Conservation (phyloP, 2,329 filamentous ascomycete species). For the Monilinia fructicola region DNA sequence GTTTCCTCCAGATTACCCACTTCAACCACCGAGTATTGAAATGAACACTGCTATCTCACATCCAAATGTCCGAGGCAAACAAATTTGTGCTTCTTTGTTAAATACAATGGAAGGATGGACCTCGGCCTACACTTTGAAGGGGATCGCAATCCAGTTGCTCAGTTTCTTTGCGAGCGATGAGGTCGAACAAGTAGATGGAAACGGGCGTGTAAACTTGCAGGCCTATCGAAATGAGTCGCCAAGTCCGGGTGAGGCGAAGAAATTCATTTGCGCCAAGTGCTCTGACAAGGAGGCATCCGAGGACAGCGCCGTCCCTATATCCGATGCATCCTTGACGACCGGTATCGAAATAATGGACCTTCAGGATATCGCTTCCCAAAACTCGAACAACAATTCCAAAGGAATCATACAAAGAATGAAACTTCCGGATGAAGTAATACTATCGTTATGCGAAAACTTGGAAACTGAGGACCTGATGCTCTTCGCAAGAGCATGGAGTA, state of each 20-base stretch:
- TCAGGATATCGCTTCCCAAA: background rate
- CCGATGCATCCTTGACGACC: background rate
- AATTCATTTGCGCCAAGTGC: background rate
- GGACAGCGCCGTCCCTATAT: too few relatives aligned
- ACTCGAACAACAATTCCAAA: background rate
- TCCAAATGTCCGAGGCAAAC: conserved; percentile 47
- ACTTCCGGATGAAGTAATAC: conserved; percentile 46
- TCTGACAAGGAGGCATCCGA: background rate
- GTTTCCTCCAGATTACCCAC: conserved; percentile 44
- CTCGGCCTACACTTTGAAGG: conserved; percentile 52
- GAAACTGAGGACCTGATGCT: conserved; percentile 32
- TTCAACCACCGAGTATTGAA: conserved; percentile 43
- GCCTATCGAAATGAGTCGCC: conserved; percentile 29
- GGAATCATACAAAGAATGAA: conserved; percentile 4
- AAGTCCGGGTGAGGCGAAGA: conserved; percentile 3
- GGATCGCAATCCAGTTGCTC: conserved; percentile 51
- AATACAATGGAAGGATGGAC: conserved; percentile 47
- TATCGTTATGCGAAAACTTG: conserved; percentile 41
- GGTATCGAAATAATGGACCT: background rate
- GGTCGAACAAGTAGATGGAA: conserved; percentile 45
- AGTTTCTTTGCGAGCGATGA: conserved; percentile 52
- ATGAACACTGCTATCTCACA: conserved; percentile 47
- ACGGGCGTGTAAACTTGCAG: conserved; percentile 33
- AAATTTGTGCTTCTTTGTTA: conserved; percentile 51
- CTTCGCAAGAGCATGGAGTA: conserved; percentile 31